Evolutionary conservation across 768 basidiomycete species (phyloP).

Genomic region (Austroboletus festivus): DNA sequence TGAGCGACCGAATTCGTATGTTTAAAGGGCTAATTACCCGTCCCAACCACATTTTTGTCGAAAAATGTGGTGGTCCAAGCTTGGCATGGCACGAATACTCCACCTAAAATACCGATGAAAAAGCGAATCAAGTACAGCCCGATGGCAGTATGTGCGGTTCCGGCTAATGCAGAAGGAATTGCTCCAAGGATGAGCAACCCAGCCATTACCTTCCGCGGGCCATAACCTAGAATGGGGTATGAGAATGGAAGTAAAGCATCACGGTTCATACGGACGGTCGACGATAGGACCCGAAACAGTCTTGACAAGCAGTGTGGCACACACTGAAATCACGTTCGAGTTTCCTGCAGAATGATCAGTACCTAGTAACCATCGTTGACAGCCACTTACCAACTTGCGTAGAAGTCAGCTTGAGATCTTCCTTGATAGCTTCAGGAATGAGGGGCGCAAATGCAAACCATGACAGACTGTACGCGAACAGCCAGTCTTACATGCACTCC

Average conservation of each 20-base stretch:
- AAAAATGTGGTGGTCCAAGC: conserved; percentile 62
- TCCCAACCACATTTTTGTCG: conserved; percentile 46
- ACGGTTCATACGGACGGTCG: conserved; percentile 31
- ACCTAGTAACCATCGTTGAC: background rate
- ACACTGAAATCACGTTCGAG: conserved; percentile 48
- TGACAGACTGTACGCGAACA: conserved; percentile 24
- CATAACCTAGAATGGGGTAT: conserved; percentile 31
- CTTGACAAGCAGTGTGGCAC: conserved; percentile 48
- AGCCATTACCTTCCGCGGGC: conserved; percentile 56
- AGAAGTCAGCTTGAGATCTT: conserved; percentile 47
- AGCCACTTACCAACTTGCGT: conserved; percentile 41
- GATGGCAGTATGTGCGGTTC: conserved; percentile 39
- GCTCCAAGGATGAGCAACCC: conserved; percentile 49
- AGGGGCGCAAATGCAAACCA: conserved; percentile 67
- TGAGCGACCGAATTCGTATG: conserved; percentile 16
- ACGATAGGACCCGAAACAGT: conserved; percentile 49
- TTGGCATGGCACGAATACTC: conserved; percentile 58
- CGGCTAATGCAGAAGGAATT: conserved; percentile 58
- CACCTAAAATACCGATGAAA: conserved; percentile 61
- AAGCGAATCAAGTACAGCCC: conserved; percentile 48
- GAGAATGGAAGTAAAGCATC: background rate
- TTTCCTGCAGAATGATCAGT: conserved; percentile 30
- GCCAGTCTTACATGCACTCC: too few species aligned
- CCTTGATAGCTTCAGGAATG: conserved; percentile 52
- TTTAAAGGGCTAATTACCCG: conserved; percentile 12